Base-by-base conservation (phyloP, 306 rosid genomes). In the Quercus robur region DNA sequence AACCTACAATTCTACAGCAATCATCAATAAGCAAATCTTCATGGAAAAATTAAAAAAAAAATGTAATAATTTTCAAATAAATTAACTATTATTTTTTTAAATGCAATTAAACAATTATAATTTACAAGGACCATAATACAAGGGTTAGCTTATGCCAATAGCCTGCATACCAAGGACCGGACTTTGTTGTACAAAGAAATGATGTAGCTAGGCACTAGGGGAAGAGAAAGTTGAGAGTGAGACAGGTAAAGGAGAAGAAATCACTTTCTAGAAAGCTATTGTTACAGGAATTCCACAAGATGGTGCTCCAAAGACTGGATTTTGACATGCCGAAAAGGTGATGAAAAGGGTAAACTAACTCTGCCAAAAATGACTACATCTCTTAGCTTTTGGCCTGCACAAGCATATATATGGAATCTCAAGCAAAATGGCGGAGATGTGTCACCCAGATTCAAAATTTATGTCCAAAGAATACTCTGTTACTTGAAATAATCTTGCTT, bases 361-460 rank as follows among this genome's bases (percentile, higher is more conserved):
- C 51, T 6, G 67, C 23, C 12, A 66, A 73, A 46, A 63, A 46
- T 26, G 56, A 49, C 73, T 7, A 52, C 13, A 59, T 64, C 56
- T 26, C 57, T 63, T 28, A 63, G 4, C 31, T 62, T 59, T 80
- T 73, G 75, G 82, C 85, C 74, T 67, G 57, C 64, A 75, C 74
- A 85, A 71, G 54, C 51, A 56, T 55, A 57, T 41, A 49, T 30
- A 44, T 69, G 35, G 70, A 80, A 80, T 71, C 79, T 71, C 62
- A 62, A 61, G 78, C 75, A 1, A 77, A 73, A 81, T 77, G 67
- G 75, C 58, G 63, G 41, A 33, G 75, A 77, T 78, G 80, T 55
- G 41, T 28, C 57, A 56, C 52, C 57, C 49, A 44, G 71, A 73
- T 38, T 64, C 66, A 62, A 38, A 81, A 70, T 20, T 49, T 56